phyloP scores from a whole-genome alignment of 2,329 filamentous ascomycete genomes.

The Fusarium veterinarium region DNA sequence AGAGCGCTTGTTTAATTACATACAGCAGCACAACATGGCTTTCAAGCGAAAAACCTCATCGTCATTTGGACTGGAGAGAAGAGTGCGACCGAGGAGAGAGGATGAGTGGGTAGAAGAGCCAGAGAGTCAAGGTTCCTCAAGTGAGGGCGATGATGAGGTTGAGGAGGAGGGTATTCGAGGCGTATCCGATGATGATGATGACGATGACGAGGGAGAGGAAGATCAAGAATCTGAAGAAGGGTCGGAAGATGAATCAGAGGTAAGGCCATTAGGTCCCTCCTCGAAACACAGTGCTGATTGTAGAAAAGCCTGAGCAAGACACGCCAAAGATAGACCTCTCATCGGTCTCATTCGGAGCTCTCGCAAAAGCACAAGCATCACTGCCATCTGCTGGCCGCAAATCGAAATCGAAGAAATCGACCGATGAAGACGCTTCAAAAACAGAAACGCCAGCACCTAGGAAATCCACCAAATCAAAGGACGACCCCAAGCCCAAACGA shows the following conservation, averaged over 20 bases:
- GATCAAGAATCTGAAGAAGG: constrained; percentile 31
- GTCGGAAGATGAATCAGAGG: constrained; percentile 46
- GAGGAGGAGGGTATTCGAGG: constrained; percentile 46
- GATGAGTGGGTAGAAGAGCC: constrained; percentile 56
- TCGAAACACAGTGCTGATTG: constrained; percentile 8
- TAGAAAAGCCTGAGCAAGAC: constrained; percentile 44
- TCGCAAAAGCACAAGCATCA: constrained; percentile 85
- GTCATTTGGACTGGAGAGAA: constrained; percentile 52
- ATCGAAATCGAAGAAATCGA: constrained; percentile 43
- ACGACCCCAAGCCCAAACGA: constrained; percentile 50
- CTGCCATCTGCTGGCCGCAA: constrained; percentile 56
- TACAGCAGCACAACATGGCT: constrained; percentile 46
- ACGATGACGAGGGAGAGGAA: constrained; percentile 45
- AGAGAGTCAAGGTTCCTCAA: constrained; percentile 48
- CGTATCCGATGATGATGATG: constrained; percentile 38
- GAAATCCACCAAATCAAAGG: constrained; percentile 52
- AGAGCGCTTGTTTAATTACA: neutral
- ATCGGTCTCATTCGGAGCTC: constrained; percentile 86
- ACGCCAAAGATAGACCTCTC: constrained; percentile 59
- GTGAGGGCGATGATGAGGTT: constrained; percentile 46
- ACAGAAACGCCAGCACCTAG: constrained; percentile 42
- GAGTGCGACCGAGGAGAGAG: constrained; percentile 58
- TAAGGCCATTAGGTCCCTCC: constrained; percentile 6
- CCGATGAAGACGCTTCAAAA: constrained; percentile 36
- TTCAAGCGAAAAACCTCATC: constrained; percentile 54